Evolutionary conservation across 345 rosid genomes (phyloP).

Genomic region (Erucastrum elatum): DNA sequence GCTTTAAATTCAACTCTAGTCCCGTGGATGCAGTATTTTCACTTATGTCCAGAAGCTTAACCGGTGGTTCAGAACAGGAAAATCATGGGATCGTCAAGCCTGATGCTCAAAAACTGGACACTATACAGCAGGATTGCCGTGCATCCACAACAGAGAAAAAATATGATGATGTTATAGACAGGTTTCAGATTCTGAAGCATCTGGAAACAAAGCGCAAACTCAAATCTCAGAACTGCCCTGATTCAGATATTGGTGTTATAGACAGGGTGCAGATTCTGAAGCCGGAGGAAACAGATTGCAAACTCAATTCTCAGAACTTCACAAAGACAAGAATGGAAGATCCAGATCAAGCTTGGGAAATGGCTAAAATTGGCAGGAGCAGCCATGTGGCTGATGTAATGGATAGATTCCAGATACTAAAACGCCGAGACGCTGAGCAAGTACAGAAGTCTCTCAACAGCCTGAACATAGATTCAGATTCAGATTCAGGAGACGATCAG

Average conservation of each 20-base stretch:
- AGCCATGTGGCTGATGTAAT: constrained; percentile 51
- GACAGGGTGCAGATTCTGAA: neutral
- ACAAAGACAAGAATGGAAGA: constrained; percentile 7
- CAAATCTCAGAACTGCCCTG: constrained; percentile 17
- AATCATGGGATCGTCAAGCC: constrained; percentile 20
- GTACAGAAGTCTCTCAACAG: constrained; percentile 23
- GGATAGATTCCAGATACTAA: constrained; percentile 55
- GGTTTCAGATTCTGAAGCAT: constrained; percentile 48
- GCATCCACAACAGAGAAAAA: constrained; percentile 24
- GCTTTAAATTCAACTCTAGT: constrained; percentile 21
- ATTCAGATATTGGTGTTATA: constrained; percentile 12
- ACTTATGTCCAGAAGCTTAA: constrained; percentile 28
- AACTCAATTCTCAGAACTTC: neutral
- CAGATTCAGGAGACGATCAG: constrained; percentile 17
- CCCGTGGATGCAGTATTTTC: constrained; percentile 24
- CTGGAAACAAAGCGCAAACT: constrained; percentile 26
- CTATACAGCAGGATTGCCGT: constrained; percentile 11
- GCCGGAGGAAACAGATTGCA: neutral
- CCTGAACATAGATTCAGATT: constrained; percentile 26
- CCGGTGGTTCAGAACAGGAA: constrained; percentile 21
- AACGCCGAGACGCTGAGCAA: constrained; percentile 39
- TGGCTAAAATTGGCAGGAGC: constrained; percentile 27
- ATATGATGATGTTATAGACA: constrained; percentile 53
- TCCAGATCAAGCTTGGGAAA: constrained; percentile 33
- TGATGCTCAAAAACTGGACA: constrained; percentile 18